Evolutionary conservation across 2,329 filamentous ascomycete species (phyloP).

Genomic region (Nemania sp.): DNA sequence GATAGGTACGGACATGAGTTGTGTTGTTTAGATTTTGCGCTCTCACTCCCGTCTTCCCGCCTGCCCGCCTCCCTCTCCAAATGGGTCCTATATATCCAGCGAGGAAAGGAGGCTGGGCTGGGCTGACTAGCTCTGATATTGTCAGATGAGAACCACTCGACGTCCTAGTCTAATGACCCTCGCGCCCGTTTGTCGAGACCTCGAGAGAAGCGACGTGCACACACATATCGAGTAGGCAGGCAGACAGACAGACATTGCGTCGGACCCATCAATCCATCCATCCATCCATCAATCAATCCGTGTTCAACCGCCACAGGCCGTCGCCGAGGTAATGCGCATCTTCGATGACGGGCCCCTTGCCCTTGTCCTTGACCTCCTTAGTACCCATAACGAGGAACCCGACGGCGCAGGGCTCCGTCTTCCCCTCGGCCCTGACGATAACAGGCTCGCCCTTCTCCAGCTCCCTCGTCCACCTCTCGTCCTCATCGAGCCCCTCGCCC

Average conservation of each 20-base stretch:
- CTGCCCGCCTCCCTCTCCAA: neutral
- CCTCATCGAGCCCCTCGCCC: slow-evolving; percentile 30
- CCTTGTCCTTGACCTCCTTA: slow-evolving; percentile 89
- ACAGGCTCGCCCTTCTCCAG: slow-evolving; percentile 82
- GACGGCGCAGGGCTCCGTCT: slow-evolving; percentile 87
- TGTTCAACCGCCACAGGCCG: slow-evolving; percentile 80
- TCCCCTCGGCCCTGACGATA: slow-evolving; percentile 89
- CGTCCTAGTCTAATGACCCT: neutral
- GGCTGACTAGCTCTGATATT: too few relatives aligned
- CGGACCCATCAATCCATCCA: too few relatives aligned
- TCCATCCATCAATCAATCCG: slow-evolving; percentile 16
- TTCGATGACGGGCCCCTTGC: slow-evolving; percentile 93
- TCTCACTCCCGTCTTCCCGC: neutral
- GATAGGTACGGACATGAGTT: slow-evolving; percentile 1
- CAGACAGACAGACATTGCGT: slow-evolving; percentile 1
- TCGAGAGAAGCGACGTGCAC: neutral
- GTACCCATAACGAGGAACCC: slow-evolving; percentile 84
- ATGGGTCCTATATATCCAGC: neutral
- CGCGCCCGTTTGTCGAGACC: neutral
- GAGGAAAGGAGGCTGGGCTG: neutral
- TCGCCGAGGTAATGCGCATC: slow-evolving; percentile 93
- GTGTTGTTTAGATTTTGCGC: neutral
- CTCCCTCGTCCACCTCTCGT: slow-evolving; percentile 65
- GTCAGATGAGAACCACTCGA: neutral
- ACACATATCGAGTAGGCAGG: slow-evolving; percentile 6